These are phyloP conservation scores for Hansenula sp. DNA, from an alignment of 1,139 yeast genomes.

Conservation along the genomic window DNA sequence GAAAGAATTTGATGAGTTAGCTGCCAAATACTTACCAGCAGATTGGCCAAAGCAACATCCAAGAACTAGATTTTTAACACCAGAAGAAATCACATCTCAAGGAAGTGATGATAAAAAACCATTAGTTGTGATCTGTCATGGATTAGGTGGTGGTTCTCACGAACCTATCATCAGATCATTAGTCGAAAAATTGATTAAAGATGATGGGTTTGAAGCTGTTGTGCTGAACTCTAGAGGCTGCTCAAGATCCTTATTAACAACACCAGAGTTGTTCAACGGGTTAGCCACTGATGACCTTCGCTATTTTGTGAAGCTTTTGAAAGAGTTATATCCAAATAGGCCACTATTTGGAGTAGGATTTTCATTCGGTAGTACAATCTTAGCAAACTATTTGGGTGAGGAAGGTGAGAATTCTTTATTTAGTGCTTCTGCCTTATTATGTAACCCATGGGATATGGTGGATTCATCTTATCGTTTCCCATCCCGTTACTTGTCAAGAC, in stretches of 20 bases:
- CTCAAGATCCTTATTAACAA: conserved; percentile 73
- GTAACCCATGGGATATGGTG: conserved; percentile 82
- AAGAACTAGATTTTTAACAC: conserved; percentile 66
- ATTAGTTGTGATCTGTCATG: conserved; percentile 69
- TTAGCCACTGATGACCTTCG: conserved; percentile 70
- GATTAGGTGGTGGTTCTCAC: conserved; percentile 89
- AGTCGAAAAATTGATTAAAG: conserved; percentile 25
- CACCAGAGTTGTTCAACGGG: conserved; percentile 73
- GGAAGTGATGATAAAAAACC: conserved; percentile 46
- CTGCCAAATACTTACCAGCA: conserved; percentile 52
- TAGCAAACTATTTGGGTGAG: conserved; percentile 76
- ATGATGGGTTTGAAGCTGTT: conserved; percentile 53
- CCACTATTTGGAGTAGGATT: conserved; percentile 77
- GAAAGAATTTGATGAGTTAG: conserved; percentile 45
- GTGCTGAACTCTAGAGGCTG: conserved; percentile 86
- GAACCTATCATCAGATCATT: conserved; percentile 79
- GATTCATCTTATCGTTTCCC: conserved; percentile 50
- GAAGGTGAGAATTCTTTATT: conserved; percentile 52
- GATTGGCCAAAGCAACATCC: conserved; percentile 75
- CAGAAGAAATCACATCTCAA: conserved; percentile 38
- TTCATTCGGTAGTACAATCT: conserved; percentile 82
- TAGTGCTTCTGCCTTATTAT: conserved; percentile 63
- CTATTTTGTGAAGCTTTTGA: conserved; percentile 49
- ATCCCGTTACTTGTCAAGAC: conserved; percentile 52
- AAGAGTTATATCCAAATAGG: conserved; percentile 58